Evolutionary conservation across 2,329 filamentous ascomycete species (phyloP).

Genomic region (Penicillium capsulatum): DNA sequence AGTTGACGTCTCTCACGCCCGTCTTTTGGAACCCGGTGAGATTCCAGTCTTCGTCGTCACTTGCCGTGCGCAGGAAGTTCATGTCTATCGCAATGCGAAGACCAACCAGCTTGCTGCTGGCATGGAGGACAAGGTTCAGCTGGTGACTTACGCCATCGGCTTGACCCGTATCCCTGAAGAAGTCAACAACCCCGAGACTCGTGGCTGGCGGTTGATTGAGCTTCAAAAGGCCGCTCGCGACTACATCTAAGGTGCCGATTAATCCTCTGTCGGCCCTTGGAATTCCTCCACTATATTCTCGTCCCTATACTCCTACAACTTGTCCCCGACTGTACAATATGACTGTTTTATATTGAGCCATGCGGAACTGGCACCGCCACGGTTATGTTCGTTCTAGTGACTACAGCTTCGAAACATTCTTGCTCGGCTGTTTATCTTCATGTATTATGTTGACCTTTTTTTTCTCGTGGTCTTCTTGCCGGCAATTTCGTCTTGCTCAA

Average conservation of each 20-base stretch:
- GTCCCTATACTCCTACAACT: conserved; percentile 13
- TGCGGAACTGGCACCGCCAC: conserved; percentile 32
- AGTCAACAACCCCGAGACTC: conserved; percentile 92
- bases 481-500: neutral
- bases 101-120: conserved; percentile 83
- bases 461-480: conserved; percentile 7
- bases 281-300: conserved; percentile 11
- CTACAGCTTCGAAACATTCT: conserved; percentile 11
- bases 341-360: conserved; percentile 36
- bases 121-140: conserved; percentile 98
- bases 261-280: conserved; percentile 1
- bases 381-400: conserved; percentile 29
- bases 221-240: conserved; percentile 97
- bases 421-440: conserved; percentile 22
- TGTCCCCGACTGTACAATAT: conserved; percentile 38
- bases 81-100: conserved; percentile 93
- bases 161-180: conserved; percentile 92
- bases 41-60: conserved; percentile 93
- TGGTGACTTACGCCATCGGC: conserved; percentile 96
- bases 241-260: conserved; percentile 57
- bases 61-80: conserved; percentile 93
- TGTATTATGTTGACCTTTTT: conserved; percentile 24
- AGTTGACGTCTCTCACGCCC: conserved; percentile 64
- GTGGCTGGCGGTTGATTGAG: conserved; percentile 96
- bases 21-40: conserved; percentile 48